Percentiles rank a stretch among this genome's conserved stretches.
Conservation (phyloP, 1,284 basidiomycete species). For the Apiotrichum akiyoshidainum region DNA sequence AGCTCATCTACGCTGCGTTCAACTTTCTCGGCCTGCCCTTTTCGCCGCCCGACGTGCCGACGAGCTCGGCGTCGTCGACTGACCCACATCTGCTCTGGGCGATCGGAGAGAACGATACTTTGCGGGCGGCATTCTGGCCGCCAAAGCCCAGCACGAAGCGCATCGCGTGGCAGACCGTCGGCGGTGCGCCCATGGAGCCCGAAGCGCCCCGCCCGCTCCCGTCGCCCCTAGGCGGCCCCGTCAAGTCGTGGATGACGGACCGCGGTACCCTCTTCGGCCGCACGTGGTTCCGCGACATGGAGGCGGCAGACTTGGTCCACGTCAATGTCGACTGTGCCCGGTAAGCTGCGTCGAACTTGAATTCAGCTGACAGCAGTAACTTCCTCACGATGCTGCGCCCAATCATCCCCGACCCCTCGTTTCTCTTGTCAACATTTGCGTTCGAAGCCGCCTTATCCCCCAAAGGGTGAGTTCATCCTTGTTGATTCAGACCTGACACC, state of each 20-base stretch:
- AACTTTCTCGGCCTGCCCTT: slow-evolving; percentile 67
- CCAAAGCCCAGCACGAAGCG: slow-evolving; percentile 3
- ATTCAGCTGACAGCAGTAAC: slow-evolving; percentile 23
- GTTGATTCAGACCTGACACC: slow-evolving; percentile 2
- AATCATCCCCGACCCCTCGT: slow-evolving; percentile 43
- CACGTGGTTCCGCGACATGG: slow-evolving; percentile 48
- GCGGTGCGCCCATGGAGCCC: slow-evolving; percentile 50
- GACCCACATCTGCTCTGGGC: slow-evolving; percentile 49
- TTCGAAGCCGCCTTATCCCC: slow-evolving; percentile 40
- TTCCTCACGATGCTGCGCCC: slow-evolving; percentile 31
- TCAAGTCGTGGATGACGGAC: slow-evolving; percentile 37
- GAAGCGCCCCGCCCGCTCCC: slow-evolving; percentile 25
- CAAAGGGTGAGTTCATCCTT: slow-evolving; percentile 31
- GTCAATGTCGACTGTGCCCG: slow-evolving; percentile 38
- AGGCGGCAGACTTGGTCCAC: slow-evolving; percentile 29
- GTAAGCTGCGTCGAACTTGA: slow-evolving; percentile 15
- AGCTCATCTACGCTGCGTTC: slow-evolving; percentile 72
- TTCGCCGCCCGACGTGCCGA: slow-evolving; percentile 48
- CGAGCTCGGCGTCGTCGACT: slow-evolving; percentile 40
- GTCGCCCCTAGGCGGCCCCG: slow-evolving; percentile 32
- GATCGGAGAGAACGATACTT: slow-evolving; percentile 17
- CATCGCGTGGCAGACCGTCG: slow-evolving; percentile 42
- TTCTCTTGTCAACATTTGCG: slow-evolving; percentile 47
- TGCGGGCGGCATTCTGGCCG: slow-evolving; percentile 41
- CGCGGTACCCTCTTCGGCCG: slow-evolving; percentile 24